A percentile compares a stretch with the other conserved stretches of the same genome.
Evolutionary conservation across 2,329 filamentous ascomycete genomes (phyloP).

Genomic region (Aspergillus viridinutans): DNA sequence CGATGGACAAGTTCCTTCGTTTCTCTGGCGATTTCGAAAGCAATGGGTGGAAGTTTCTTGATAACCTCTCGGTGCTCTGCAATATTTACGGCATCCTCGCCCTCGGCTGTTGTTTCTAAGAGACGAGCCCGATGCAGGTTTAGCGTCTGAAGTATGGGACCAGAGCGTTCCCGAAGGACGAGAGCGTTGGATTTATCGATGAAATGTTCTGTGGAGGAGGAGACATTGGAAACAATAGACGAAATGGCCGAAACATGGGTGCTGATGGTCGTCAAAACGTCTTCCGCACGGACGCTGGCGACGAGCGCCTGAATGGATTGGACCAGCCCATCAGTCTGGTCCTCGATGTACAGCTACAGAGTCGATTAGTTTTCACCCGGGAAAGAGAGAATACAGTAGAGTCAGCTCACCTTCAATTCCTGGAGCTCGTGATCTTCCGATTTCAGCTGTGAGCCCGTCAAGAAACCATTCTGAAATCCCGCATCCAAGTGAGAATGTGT

Average conservation of each 20-base stretch:
- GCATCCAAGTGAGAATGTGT: constrained; percentile 29
- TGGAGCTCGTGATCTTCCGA: constrained; percentile 49
- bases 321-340: constrained; percentile 74
- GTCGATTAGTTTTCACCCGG: constrained; percentile 17
- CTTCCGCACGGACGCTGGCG: constrained; percentile 63
- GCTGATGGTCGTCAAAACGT: constrained; percentile 60
- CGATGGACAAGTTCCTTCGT: constrained; percentile 66
- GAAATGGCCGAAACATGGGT: constrained; percentile 68
- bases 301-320: constrained; percentile 80
- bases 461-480: constrained; percentile 27
- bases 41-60: constrained; percentile 71
- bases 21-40: constrained; percentile 80
- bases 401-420: constrained; percentile 54
- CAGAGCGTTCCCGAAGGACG: constrained; percentile 46
- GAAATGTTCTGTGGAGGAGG: constrained; percentile 59
- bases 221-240: constrained; percentile 65
- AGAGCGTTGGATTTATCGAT: constrained; percentile 46
- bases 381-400: not conserved
- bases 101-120: constrained; percentile 59
- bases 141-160: constrained; percentile 45
- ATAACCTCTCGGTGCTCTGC: constrained; percentile 55
- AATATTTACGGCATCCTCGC: constrained; percentile 55
- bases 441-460: constrained; percentile 28
- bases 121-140: constrained; percentile 62
- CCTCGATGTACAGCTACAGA: constrained; percentile 68